Percentiles rank a stretch among this genome's conserved stretches.
Evolutionary conservation across 768 basidiomycete genomes (phyloP).

Genomic region (Melanogaster broomeanus): DNA sequence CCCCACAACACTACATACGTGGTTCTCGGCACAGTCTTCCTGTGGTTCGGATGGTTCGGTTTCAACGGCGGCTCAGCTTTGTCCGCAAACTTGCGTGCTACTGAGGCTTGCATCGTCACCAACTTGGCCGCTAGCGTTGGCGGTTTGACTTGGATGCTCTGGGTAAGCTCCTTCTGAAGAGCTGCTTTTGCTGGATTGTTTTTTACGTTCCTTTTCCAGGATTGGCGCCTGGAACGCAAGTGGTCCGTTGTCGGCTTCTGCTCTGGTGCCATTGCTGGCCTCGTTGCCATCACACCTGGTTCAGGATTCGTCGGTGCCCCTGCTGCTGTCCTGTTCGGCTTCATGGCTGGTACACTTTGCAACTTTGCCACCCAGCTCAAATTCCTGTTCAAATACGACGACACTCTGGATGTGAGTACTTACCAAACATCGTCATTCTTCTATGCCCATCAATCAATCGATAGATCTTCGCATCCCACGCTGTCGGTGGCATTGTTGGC

Average conservation of each 20-base stretch:
- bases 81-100: conserved; percentile 84
- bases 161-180: conserved; percentile 45
- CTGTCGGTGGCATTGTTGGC: conserved; percentile 75
- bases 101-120: conserved; percentile 89
- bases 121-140: conserved; percentile 91
- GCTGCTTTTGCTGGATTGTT: background rate
- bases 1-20: conserved; percentile 95
- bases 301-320: conserved; percentile 82
- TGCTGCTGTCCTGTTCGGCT: conserved; percentile 83
- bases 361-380: conserved; percentile 98
- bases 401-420: conserved; percentile 70
- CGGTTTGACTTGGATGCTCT: conserved; percentile 90
- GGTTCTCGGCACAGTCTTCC: conserved; percentile 88
- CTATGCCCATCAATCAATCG: background rate
- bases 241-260: conserved; percentile 96
- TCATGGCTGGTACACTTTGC: conserved; percentile 80
- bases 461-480: conserved; percentile 88
- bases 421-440: background rate
- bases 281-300: conserved; percentile 88
- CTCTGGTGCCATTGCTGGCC: conserved; percentile 88
- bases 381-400: conserved; percentile 74
- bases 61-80: conserved; percentile 95
- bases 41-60: conserved; percentile 97
- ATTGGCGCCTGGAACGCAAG: conserved; percentile 90
- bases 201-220: conserved; percentile 39